phyloP scores from a whole-genome alignment of 331 rosid genomes.

The Cydonia oblonga region DNA sequence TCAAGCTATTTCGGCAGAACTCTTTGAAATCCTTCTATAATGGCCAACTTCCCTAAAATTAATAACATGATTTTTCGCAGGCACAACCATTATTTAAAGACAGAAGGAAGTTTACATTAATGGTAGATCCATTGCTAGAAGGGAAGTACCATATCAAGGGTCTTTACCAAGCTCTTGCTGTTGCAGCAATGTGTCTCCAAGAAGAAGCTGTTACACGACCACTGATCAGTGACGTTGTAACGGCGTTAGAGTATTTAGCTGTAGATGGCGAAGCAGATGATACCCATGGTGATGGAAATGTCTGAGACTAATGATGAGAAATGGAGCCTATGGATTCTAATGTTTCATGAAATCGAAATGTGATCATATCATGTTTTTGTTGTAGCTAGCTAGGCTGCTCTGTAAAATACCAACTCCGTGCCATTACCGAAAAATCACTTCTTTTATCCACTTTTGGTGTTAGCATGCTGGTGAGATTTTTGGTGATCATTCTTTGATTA shows the following conservation, averaged over 20 bases:
- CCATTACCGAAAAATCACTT: background rate
- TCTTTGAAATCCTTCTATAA: background rate
- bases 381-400: slow-evolving; percentile 3
- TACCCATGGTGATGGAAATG: slow-evolving; percentile 15
- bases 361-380: background rate
- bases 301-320: background rate
- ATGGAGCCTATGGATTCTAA: background rate
- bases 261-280: slow-evolving; percentile 15
- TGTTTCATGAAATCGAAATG: background rate
- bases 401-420: background rate
- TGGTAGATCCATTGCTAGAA: slow-evolving; percentile 65
- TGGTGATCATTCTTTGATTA: background rate
- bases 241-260: slow-evolving; percentile 51
- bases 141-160: slow-evolving; percentile 57
- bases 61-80: slow-evolving; percentile 14
- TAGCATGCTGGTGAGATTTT: background rate
- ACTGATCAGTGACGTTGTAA: slow-evolving; percentile 71
- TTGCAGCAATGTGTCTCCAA: slow-evolving; percentile 89
- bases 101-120: slow-evolving; percentile 42
- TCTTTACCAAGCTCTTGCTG: slow-evolving; percentile 83
- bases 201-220: slow-evolving; percentile 70
- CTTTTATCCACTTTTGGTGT: background rate
- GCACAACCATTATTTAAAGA: slow-evolving; percentile 74
- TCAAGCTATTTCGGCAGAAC: background rate
- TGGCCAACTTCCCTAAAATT: background rate